A percentile compares a stretch with the other conserved stretches of the same genome.
phyloP scores from a whole-genome alignment of 2,329 filamentous ascomycete genomes.

The Graphilbum ipis-grandicollis region DNA sequence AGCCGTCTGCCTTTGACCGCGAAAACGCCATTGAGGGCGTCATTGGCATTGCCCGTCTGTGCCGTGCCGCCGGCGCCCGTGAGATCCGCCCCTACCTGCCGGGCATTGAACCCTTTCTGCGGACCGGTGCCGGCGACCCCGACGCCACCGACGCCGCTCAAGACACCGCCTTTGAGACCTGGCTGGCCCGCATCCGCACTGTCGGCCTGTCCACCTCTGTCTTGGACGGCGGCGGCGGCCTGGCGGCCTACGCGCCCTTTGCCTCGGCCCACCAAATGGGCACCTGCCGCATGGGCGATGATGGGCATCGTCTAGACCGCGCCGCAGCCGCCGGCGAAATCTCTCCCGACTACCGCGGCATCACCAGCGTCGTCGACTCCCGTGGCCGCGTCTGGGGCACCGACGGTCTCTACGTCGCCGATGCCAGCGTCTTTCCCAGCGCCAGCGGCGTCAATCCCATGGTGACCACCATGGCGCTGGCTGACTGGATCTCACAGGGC shows the following conservation, averaged over 20 bases:
- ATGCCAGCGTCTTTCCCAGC: slow-evolving; percentile 60
- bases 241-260: slow-evolving; percentile 34
- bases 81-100: slow-evolving; percentile 56
- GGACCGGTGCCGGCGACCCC: slow-evolving; percentile 18
- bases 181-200: slow-evolving; percentile 33
- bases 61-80: slow-evolving; percentile 60
- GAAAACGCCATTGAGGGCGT: slow-evolving; percentile 55
- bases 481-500: slow-evolving; percentile 45
- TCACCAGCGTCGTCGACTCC: slow-evolving; percentile 37
- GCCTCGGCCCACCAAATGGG: slow-evolving; percentile 72
- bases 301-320: slow-evolving; percentile 9
- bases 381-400: slow-evolving; percentile 47
- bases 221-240: slow-evolving; percentile 20
- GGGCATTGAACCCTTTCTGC: slow-evolving; percentile 44
- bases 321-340: neutral
- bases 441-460: slow-evolving; percentile 71
- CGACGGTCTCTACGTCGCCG: slow-evolving; percentile 49
- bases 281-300: slow-evolving; percentile 51
- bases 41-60: slow-evolving; percentile 55
- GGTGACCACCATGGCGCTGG: slow-evolving; percentile 58
- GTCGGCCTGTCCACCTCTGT: slow-evolving; percentile 5
- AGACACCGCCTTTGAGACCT: slow-evolving; percentile 41
- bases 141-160: slow-evolving; percentile 19
- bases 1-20: slow-evolving; percentile 52
- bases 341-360: slow-evolving; percentile 11